These are phyloP conservation scores for Verbena officinalis DNA, from an alignment of 257 asterid genomes.

Conservation along the genomic window DNA sequence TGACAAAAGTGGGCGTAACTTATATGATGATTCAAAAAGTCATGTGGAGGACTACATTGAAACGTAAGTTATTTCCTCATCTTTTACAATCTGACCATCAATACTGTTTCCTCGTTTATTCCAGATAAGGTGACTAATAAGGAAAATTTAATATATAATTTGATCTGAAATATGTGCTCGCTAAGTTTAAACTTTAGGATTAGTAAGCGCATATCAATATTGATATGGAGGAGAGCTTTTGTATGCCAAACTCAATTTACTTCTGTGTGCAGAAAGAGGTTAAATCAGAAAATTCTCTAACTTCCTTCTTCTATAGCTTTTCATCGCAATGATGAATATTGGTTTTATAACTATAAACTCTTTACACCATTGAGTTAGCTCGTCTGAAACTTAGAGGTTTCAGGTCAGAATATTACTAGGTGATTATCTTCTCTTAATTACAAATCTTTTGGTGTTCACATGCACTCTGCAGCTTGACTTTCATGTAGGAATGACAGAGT, in stretches of 20 bases:
- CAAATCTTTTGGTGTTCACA: conserved; percentile 21
- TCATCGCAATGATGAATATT: conserved; percentile 14
- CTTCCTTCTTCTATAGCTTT: conserved; percentile 23
- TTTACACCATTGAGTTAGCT: conserved; percentile 17
- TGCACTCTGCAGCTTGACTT: conserved; percentile 18
- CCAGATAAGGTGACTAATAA: conserved; percentile 2
- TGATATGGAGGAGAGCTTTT: conserved; percentile 2
- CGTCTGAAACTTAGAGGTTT: conserved; percentile 21
- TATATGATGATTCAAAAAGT: conserved; percentile 50
- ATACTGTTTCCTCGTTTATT: conserved; percentile 21
- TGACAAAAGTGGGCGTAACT: conserved; percentile 60
- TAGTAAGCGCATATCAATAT: conserved; percentile 3
- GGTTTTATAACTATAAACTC: conserved; percentile 5
- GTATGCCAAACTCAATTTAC: conserved; percentile 20
- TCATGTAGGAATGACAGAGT: conserved; percentile 12
- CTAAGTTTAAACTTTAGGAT: conserved; percentile 6
- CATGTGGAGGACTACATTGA: conserved; percentile 70
- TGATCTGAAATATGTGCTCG: conserved; percentile 16
- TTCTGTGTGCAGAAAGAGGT: not conserved
- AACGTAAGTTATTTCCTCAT: conserved; percentile 48
- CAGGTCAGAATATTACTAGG: conserved; percentile 16
- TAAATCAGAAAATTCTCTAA: conserved; percentile 13
- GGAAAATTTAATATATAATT: conserved; percentile 17
- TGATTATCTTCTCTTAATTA: conserved; percentile 23
- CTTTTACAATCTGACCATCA: conserved; percentile 14